Evolutionary conservation across 805 yeast genomes (phyloP).

Genomic region (Cyberlindnera galapagoensis): DNA sequence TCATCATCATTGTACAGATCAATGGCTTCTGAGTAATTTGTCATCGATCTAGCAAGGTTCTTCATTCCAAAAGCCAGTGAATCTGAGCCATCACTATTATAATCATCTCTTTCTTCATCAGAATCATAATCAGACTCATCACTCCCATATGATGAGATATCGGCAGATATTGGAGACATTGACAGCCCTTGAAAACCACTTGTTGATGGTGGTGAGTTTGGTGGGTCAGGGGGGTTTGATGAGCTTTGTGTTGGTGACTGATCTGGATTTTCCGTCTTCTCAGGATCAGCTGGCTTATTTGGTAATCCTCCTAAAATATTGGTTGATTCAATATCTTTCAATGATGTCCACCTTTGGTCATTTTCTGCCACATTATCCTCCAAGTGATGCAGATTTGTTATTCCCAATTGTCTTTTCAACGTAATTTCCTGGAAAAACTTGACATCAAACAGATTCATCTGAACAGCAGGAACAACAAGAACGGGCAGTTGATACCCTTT

Average conservation of each 20-base stretch:
- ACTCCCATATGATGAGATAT: neutral
- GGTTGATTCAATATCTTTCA: slow-evolving; percentile 5
- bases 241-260: slow-evolving; percentile 1
- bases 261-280: neutral
- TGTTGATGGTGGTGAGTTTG: no score
- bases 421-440: slow-evolving; percentile 31
- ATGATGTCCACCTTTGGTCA: slow-evolving; percentile 5
- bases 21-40: neutral
- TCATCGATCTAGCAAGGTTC: no score
- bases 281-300: neutral
- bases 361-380: slow-evolving; percentile 5
- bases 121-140: slow-evolving; percentile 6
- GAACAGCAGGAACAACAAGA: slow-evolving; percentile 57
- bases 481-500: slow-evolving; percentile 60
- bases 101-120: slow-evolving; percentile 2
- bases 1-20: neutral
- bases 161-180: neutral
- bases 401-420: slow-evolving; percentile 8
- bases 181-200: no score
- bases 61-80: no score
- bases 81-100: neutral
- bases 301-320: slow-evolving; percentile 2
- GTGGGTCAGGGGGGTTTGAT: no score
- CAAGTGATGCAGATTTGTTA: slow-evolving; percentile 6
- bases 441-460: slow-evolving; percentile 47